Evolutionary conservation across 2,329 filamentous ascomycete genomes (phyloP).

Genomic region (Fusarium oxysporum): DNA sequence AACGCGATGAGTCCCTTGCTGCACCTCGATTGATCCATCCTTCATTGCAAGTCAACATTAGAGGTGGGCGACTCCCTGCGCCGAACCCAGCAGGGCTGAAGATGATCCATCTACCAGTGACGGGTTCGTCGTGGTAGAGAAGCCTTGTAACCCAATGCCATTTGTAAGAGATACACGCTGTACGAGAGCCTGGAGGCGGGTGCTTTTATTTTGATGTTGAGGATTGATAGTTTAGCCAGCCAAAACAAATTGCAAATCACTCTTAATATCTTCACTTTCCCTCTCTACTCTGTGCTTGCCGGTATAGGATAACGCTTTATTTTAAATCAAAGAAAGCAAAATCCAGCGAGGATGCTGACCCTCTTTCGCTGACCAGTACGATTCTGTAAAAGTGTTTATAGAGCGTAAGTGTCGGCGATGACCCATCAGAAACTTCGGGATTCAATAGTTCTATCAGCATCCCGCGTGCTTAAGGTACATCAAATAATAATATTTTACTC

Average conservation of each 20-base stretch:
- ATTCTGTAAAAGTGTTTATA: neutral
- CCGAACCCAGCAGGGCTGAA: slow-evolving; percentile 46
- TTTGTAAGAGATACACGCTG: neutral
- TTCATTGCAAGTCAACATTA: slow-evolving; percentile 64
- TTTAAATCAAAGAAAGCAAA: too few species aligned
- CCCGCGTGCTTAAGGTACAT: neutral
- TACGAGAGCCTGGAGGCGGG: neutral
- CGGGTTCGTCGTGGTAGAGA: neutral
- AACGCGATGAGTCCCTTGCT: slow-evolving; percentile 57
- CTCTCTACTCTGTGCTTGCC: neutral
- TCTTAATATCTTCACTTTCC: fast-evolving
- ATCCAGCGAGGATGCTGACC: too few species aligned
- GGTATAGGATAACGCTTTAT: neutral
- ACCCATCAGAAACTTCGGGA: too few species aligned
- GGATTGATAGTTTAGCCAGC: neutral
- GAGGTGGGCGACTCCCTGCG: slow-evolving; percentile 58
- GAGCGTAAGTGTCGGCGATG: neutral
- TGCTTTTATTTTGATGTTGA: fast-evolving
- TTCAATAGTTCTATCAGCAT: neutral
- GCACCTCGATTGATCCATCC: slow-evolving; percentile 62
- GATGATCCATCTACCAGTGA: slow-evolving; percentile 52
- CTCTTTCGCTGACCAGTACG: too few species aligned
- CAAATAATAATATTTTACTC: neutral
- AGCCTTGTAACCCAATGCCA: fast-evolving
- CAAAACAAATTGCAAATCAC: neutral